Evolutionary conservation across 768 basidiomycete species (phyloP).

Genomic region (Boletus pseudopeckii): DNA sequence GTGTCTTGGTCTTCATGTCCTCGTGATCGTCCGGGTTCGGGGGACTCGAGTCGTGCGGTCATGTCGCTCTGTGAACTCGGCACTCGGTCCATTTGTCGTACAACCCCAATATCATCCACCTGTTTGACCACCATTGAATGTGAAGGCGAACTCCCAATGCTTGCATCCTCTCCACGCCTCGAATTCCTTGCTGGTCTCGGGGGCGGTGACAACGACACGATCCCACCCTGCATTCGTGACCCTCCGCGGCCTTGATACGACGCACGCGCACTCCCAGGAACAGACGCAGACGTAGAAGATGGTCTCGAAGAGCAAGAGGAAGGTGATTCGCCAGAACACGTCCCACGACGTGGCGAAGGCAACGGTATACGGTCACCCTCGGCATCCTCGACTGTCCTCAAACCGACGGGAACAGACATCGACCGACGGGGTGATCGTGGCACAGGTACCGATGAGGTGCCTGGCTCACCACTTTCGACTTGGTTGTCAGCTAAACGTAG

Average conservation of each 20-base stretch:
- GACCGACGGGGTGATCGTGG: constrained; percentile 18
- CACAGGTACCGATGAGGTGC: not conserved
- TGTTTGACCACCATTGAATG: constrained; percentile 7
- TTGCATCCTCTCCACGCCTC: constrained; percentile 11
- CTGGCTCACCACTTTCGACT: not conserved
- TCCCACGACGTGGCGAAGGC: constrained; percentile 11
- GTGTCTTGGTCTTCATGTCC: constrained; percentile 8
- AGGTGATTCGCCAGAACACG: constrained; percentile 20
- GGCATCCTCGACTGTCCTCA: constrained; percentile 3
- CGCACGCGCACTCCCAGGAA: constrained; percentile 38
- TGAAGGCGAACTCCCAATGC: constrained; percentile 4
- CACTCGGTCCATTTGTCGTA: constrained; percentile 20
- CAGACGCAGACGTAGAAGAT: constrained; percentile 35
- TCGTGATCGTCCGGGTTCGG: constrained; percentile 1
- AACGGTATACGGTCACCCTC: constrained; percentile 5
- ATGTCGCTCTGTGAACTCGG: constrained; percentile 31
- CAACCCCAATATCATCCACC: not conserved
- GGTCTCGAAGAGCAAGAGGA: constrained; percentile 39
- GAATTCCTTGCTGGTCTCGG: constrained; percentile 18
- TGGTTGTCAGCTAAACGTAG: constrained; percentile 35
- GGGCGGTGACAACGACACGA: constrained; percentile 27
- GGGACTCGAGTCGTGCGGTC: constrained; percentile 19
- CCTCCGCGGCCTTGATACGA: constrained; percentile 28
- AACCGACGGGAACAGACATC: constrained; percentile 16
- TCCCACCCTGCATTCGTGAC: constrained; percentile 19